Conservation (phyloP, 768 basidiomycete species). For the Chalciporus pseudorubinellus region DNA sequence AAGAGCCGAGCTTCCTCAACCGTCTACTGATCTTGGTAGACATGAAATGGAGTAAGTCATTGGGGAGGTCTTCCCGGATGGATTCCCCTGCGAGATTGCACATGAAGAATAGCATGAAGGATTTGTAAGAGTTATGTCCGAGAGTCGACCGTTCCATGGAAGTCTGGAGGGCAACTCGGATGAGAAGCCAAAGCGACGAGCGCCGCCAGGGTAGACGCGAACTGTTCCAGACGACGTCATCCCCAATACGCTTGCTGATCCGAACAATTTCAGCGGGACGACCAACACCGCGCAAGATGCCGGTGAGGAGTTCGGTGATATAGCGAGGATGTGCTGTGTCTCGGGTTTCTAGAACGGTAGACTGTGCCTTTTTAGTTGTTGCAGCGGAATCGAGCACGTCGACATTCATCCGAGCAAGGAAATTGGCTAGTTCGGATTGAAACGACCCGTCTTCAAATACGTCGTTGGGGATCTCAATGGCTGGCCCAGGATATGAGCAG, state of each 20-base stretch:
- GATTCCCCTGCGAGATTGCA: not conserved
- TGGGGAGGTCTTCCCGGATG: not conserved
- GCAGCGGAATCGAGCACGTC: constrained; percentile 18
- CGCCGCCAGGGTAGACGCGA: constrained; percentile 22
- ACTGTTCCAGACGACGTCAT: constrained; percentile 6
- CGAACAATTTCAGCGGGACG: constrained; percentile 9
- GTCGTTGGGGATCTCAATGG: constrained; percentile 33
- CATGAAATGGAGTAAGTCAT: not conserved
- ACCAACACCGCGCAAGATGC: not conserved
- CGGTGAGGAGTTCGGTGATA: not conserved
- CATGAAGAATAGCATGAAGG: constrained; percentile 10
- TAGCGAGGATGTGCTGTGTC: not conserved
- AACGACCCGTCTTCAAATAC: constrained; percentile 30
- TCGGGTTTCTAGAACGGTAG: constrained; percentile 5
- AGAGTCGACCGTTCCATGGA: not conserved
- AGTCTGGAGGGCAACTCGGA: not conserved
- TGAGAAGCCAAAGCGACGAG: not conserved
- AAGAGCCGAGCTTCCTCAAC: constrained; percentile 1
- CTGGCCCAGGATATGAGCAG: constrained; percentile 42
- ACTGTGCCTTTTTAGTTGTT: constrained; percentile 4
- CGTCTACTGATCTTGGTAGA: not conserved
- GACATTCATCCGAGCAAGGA: constrained; percentile 32
- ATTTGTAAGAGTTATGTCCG: not conserved
- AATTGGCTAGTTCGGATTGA: constrained; percentile 33
- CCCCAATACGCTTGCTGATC: constrained; percentile 3